Percentiles rank a stretch among this genome's conserved stretches.
phyloP scores from a whole-genome alignment of 148 eudicot species.

The Chenopodium quinoa region DNA sequence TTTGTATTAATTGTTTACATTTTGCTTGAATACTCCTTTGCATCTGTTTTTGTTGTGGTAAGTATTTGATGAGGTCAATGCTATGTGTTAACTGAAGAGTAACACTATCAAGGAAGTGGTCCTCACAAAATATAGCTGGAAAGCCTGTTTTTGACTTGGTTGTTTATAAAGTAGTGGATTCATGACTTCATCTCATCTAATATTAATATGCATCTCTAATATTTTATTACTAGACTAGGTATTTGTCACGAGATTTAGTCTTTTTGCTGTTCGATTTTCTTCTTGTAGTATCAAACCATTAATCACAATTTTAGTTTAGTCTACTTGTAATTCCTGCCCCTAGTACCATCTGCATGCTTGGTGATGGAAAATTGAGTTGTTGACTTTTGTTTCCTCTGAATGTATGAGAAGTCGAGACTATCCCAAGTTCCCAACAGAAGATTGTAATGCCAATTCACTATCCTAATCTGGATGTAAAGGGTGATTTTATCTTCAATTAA shows the following conservation, averaged over 20 bases:
- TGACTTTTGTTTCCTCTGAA: background rate
- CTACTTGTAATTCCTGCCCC: background rate
- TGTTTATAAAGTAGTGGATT: background rate
- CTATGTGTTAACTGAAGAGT: background rate
- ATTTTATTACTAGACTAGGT: background rate
- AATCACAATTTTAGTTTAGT: background rate
- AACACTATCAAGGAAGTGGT: background rate
- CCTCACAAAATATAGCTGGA: background rate
- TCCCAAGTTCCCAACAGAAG: background rate
- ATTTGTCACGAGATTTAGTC: background rate
- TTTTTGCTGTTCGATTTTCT: background rate
- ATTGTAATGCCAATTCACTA: background rate
- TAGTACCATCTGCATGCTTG: background rate
- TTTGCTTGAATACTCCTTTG: background rate
- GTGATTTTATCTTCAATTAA: background rate
- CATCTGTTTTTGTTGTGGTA: background rate
- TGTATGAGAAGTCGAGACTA: background rate
- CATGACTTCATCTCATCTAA: background rate
- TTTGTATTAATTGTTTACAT: background rate
- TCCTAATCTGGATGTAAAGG: too few relatives aligned
- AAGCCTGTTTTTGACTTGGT: slow-evolving; percentile 6
- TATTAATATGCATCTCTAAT: slow-evolving; percentile 6
- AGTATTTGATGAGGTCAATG: slow-evolving; percentile 10
- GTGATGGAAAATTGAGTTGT: background rate
- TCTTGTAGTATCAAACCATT: background rate